Evolutionary conservation across 495 filamentous ascomycete genomes (phyloP).

Genomic region (Bathelium albidoporum): DNA sequence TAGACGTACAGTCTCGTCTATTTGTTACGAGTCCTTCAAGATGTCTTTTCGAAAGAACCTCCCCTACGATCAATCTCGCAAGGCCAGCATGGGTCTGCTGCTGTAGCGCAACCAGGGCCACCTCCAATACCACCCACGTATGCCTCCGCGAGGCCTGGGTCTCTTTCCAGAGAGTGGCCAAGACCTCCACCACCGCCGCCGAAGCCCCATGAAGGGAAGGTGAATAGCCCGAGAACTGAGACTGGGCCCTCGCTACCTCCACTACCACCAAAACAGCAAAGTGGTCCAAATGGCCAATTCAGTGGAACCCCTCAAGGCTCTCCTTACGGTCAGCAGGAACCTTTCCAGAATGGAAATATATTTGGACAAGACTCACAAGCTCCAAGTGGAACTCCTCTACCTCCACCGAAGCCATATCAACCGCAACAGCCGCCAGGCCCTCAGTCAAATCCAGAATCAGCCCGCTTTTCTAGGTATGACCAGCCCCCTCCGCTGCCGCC

Average conservation of each 20-base stretch:
- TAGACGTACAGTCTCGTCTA: conserved; percentile 75
- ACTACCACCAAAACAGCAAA: conserved; percentile 10
- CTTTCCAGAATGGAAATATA: background rate
- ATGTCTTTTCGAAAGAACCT: conserved; percentile 89
- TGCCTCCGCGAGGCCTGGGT: conserved; percentile 32
- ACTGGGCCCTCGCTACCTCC: conserved; percentile 19
- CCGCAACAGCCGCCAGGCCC: background rate
- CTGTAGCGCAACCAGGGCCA: conserved; percentile 35
- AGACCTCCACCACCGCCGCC: conserved; percentile 30
- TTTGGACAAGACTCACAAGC: conserved; percentile 3
- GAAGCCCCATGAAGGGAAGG: conserved; percentile 23
- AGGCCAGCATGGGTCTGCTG: conserved; percentile 26
- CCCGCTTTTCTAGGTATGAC: conserved; percentile 14
- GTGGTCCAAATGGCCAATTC: background rate
- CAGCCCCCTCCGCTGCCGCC: background rate
- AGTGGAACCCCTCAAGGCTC: background rate
- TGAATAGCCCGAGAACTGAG: background rate
- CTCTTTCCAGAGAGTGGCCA: background rate
- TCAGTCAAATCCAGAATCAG: conserved; percentile 13
- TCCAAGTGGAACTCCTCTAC: conserved; percentile 8
- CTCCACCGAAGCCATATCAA: conserved; percentile 4
- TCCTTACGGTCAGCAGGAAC: background rate
- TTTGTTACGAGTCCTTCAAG: conserved; percentile 69
- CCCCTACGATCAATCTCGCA: conserved; percentile 49
- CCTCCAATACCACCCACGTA: conserved; percentile 61